These are phyloP conservation scores for Albizia julibrissin DNA, from an alignment of 306 rosid species.

Conservation along the genomic window DNA sequence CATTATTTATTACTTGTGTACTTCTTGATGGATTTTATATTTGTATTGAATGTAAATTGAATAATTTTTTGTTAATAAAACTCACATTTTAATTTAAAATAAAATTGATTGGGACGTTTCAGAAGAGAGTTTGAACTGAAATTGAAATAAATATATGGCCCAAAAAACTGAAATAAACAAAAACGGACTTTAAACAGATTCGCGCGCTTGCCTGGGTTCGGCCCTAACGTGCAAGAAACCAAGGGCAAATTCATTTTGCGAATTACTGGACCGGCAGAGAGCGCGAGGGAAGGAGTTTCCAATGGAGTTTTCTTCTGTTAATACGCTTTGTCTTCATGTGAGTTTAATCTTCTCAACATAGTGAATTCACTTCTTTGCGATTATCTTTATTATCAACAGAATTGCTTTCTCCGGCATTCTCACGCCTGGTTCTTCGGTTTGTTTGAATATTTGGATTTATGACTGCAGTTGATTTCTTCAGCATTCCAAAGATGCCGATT, in stretches of 20 bases:
- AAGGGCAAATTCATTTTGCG: neutral
- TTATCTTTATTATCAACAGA: neutral
- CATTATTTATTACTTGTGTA: neutral
- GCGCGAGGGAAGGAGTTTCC: neutral
- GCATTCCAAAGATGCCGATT: conserved; percentile 79
- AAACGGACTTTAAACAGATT: neutral
- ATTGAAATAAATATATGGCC: neutral
- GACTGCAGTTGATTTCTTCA: conserved; percentile 65
- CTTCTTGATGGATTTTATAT: neutral
- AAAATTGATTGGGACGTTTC: neutral
- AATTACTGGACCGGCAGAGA: neutral
- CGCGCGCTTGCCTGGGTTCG: neutral
- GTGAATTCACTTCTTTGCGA: neutral
- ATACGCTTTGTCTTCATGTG: conserved; percentile 42
- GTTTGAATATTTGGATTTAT: neutral
- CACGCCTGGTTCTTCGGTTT: neutral
- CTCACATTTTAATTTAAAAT: neutral
- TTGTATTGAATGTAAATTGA: neutral
- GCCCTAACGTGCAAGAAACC: neutral
- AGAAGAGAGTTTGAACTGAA: neutral
- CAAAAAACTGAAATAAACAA: neutral
- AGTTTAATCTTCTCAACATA: conserved; percentile 26
- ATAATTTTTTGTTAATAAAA: neutral
- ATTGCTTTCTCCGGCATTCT: neutral
- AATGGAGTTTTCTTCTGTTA: conserved; percentile 45